Percentiles rank a stretch among this genome's conserved stretches.
These are phyloP conservation scores for Lunularia cruciata DNA, from an alignment of 225 moss, liverwort and hornwort species.

Conservation along the genomic window DNA sequence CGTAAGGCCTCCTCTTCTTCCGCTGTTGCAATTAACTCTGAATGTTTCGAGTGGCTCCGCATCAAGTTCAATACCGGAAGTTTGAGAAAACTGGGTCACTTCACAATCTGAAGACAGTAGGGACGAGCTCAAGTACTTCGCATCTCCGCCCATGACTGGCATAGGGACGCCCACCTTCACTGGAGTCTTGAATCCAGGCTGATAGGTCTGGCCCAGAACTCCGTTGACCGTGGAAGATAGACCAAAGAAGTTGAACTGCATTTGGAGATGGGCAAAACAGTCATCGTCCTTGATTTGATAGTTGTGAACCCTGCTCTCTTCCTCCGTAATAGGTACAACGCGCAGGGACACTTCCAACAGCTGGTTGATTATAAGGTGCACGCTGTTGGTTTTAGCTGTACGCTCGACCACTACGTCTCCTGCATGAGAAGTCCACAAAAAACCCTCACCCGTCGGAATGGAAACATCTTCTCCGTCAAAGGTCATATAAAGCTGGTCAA, in stretches of 20 bases:
- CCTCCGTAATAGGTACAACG: background rate
- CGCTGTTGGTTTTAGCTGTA: background rate
- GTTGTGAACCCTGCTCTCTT: background rate
- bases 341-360: background rate
- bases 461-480: background rate
- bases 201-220: background rate
- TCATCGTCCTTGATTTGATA: background rate
- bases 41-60: too few species aligned
- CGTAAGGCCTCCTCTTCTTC: too few species aligned
- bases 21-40: too few species aligned
- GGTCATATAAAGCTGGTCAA: background rate
- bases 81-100: too few species aligned
- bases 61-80: too few species aligned
- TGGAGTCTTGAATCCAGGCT: too few species aligned
- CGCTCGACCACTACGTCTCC: background rate
- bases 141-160: too few species aligned
- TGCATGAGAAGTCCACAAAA: background rate
- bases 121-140: too few species aligned
- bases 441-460: background rate
- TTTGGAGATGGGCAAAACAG: too few species aligned
- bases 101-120: too few species aligned
- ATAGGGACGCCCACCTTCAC: too few species aligned
- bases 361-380: too few species aligned
- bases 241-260: background rate
- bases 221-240: background rate